Conservation (phyloP, 2,329 filamentous ascomycete genomes). For the Alternaria solani region DNA sequence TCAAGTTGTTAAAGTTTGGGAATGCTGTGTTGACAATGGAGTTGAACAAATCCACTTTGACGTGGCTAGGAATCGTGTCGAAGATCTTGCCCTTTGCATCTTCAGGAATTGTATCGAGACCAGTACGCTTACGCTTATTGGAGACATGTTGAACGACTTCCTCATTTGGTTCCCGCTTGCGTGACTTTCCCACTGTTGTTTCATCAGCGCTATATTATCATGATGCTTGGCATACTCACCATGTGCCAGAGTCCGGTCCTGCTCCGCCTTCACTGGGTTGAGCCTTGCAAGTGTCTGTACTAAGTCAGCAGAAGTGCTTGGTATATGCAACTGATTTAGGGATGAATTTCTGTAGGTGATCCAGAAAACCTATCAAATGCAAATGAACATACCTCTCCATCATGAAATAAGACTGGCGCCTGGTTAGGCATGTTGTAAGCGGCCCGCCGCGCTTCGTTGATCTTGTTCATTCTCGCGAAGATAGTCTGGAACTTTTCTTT, state of each 20-base stretch:
- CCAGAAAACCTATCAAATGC: neutral
- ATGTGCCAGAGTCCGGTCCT: constrained; percentile 1
- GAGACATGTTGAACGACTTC: constrained; percentile 29
- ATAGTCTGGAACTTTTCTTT: constrained; percentile 38
- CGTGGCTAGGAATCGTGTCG: constrained; percentile 28
- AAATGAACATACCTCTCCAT: constrained; percentile 35
- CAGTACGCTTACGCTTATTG: constrained; percentile 37
- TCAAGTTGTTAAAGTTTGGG: constrained; percentile 42
- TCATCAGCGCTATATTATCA: neutral
- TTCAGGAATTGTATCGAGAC: constrained; percentile 34
- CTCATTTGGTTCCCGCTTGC: constrained; percentile 21
- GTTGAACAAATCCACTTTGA: constrained; percentile 42
- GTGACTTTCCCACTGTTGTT: constrained; percentile 5
- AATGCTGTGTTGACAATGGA: constrained; percentile 35
- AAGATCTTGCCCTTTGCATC: constrained; percentile 33
- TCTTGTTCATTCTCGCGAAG: constrained; percentile 23
- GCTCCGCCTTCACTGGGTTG: constrained; percentile 10
- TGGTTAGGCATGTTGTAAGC: constrained; percentile 28
- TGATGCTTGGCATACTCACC: constrained; percentile 6
- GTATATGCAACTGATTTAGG: neutral
- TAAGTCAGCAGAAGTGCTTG: neutral
- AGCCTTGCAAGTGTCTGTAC: constrained; percentile 28
- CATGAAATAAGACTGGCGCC: constrained; percentile 18
- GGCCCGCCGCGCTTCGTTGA: constrained; percentile 35
- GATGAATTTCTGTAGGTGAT: neutral